Base-by-base conservation (phyloP, 768 basidiomycete species). In the Tulasnella sp. region DNA sequence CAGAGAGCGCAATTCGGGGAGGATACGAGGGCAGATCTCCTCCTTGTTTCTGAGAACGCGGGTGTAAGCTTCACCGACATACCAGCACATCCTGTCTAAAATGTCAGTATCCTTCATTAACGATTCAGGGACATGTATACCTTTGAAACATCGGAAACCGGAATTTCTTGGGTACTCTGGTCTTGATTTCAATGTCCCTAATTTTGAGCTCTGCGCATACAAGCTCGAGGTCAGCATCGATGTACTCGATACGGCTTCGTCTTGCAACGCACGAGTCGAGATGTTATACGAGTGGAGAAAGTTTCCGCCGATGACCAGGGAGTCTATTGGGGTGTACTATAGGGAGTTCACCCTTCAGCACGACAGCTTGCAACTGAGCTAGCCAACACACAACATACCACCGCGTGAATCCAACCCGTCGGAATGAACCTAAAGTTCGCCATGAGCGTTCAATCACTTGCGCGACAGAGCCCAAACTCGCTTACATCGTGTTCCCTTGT, bases 401-500 rank as follows among this genome's bases (percentile, higher is more conserved):
- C 97, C 14, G 95, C 94, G 81, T 99, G 97, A 77, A 99, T 98
- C 93, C 97, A 99, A 0, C 97, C 97, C 0, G 94, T 91, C 1
- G 97, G 95, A 73, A 97, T 96, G 69, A 96, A 93, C 84, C 83
- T 84, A 37, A 15, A 17, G 25, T 34, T 9, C 9, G 25, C 37
- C 2, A 34, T 78, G 34, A 75, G 64, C 29, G n/a, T 1, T 42
- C 25, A 69, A 38, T 14, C 34, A 38, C 4, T 15, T 22, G 45
- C 45, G 5, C 67, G 15, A 67, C 22, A 67, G 25, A 34, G 37
- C 6, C 38, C 31, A 19, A 40, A 72, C 9, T 15, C 11, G 67
- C 83, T 71, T 80, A 79, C 91, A 96, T 93, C 4, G 93, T 96
- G 79, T 94, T 93, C 9, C 93, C 94, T 34, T 87, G 85, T 29